A percentile compares a stretch with the other conserved stretches of the same genome.
These are phyloP conservation scores for Prunella vulgaris DNA, from an alignment of 257 asterid genomes.

Conservation along the genomic window DNA sequence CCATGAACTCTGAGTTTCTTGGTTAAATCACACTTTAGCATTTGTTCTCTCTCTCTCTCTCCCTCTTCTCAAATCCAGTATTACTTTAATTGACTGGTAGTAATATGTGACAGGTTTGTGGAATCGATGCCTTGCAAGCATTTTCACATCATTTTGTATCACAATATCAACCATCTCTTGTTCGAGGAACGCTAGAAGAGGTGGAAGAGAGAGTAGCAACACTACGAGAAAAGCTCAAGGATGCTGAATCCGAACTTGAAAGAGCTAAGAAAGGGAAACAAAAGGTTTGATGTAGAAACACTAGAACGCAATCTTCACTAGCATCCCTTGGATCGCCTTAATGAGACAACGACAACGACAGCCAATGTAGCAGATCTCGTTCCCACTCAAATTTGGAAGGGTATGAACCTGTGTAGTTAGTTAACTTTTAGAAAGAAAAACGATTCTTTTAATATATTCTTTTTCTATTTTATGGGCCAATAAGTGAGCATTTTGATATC, in stretches of 20 bases:
- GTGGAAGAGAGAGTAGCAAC: conserved; percentile 54
- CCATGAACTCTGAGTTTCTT: not conserved
- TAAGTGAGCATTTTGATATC: conserved; percentile 24
- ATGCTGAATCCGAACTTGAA: conserved; percentile 70
- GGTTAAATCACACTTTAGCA: not conserved
- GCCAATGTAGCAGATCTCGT: conserved; percentile 7
- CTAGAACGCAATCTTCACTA: not conserved
- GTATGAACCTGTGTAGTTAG: conserved; percentile 20
- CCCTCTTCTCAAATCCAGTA: not conserved
- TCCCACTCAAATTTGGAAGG: conserved; percentile 1
- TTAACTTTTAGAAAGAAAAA: conserved; percentile 1
- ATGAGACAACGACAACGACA: not conserved
- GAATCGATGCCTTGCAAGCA: conserved; percentile 68
- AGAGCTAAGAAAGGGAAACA: conserved; percentile 60
- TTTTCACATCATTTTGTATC: conserved; percentile 53
- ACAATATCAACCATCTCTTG: conserved; percentile 55
- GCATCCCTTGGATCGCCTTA: not conserved
- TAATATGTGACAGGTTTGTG: conserved; percentile 55
- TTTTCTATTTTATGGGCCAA: conserved; percentile 19
- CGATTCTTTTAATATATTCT: not conserved
- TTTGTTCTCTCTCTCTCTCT: not conserved
- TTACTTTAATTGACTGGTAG: not conserved
- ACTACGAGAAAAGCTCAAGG: conserved; percentile 49
- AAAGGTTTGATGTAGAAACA: conserved; percentile 39
- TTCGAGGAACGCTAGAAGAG: conserved; percentile 63